Base-by-base conservation (phyloP, 1,139 yeast genomes). In the Sugiyamaella sp. region DNA sequence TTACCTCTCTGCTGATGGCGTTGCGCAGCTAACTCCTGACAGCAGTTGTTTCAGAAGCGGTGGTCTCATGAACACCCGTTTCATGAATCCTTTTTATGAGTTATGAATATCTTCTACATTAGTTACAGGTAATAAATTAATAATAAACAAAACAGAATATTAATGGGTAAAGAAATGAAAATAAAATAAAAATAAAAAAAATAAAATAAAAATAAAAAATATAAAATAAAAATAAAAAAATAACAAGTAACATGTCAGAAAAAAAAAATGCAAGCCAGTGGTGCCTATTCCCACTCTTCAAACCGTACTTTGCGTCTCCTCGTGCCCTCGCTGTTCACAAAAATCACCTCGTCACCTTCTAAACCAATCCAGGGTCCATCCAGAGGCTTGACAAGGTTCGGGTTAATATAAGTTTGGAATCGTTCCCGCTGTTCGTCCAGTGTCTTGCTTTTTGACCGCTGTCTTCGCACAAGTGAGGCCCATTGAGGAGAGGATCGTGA, bases 301-400 rank as follows among this genome's bases (percentile, higher is more conserved):
- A 76, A 72, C 12, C 75, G 69, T 40, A 80, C 73, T 40, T 73
- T 71, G 60, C 80, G 76, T 46, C 81, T 68, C 29, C 25, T 37
- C 1, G 83, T 77, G 3, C 89, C 89, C 59, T 83, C 86, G 12
- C 72, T 71, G 55, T 83, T 80, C 21, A 86, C 83, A 62, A 83
- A 74, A 35, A 85, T 74, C 33, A 84, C 79, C 54, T 81, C 85
- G 51, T 80, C 79, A 0, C 84, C 82, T 60, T 85, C 90, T 17
- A 85, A 75, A 1, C 81, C 88, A 46, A 87, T 76, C 80, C 90
- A 80, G 0, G 97, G 96, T 0, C 96, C 95, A 60, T 89, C 96
- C 46, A 90, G 71, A 9, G 81, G 80, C 54, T 79, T 80, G 0
- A 84, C 75, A 60, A 89, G 71, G 62, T 81, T 81, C 2, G 97